Evolutionary conservation across 768 basidiomycete species (phyloP).

Genomic region (Coprinopsis sp.): DNA sequence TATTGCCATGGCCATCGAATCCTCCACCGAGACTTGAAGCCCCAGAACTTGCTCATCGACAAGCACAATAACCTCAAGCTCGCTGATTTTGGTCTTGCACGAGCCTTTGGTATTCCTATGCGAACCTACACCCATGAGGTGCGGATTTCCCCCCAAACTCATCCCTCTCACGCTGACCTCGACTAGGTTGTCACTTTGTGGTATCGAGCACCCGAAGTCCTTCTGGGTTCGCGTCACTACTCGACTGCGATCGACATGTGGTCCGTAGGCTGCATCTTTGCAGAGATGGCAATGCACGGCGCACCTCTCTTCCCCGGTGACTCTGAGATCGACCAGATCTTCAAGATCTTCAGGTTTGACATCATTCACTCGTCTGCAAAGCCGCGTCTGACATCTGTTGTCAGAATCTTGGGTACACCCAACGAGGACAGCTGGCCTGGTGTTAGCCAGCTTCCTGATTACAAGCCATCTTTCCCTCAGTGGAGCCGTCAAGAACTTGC

Average conservation of each 20-base stretch:
- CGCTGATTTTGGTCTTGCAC: constrained; percentile 92
- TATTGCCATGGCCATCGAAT: constrained; percentile 96
- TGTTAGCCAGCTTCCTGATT: constrained; percentile 83
- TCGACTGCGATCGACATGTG: constrained; percentile 99
- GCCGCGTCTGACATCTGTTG: constrained; percentile 4
- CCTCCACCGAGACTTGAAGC: constrained; percentile 95
- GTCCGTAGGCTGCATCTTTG: constrained; percentile 99
- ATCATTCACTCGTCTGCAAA: constrained; percentile 15
- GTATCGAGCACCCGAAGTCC: constrained; percentile 98
- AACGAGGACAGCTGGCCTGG: constrained; percentile 91
- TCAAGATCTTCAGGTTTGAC: constrained; percentile 97
- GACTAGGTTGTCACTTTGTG: constrained; percentile 94
- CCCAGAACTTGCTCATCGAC: constrained; percentile 93
- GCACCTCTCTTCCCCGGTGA: constrained; percentile 94
- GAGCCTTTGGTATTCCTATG: constrained; percentile 98
- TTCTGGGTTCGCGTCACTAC: constrained; percentile 94
- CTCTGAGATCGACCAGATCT: constrained; percentile 99
- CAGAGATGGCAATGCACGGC: constrained; percentile 95
- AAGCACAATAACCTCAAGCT: constrained; percentile 87
- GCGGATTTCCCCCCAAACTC: constrained; percentile 6
- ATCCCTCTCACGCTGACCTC: neutral
- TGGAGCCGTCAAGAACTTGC: constrained; percentile 79
- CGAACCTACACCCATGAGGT: constrained; percentile 99
- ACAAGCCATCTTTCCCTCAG: constrained; percentile 95
- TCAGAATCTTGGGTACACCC: constrained; percentile 90